phyloP scores from a whole-genome alignment of 1,139 yeast genomes.

The Barnettozyma hawaiiensis region DNA sequence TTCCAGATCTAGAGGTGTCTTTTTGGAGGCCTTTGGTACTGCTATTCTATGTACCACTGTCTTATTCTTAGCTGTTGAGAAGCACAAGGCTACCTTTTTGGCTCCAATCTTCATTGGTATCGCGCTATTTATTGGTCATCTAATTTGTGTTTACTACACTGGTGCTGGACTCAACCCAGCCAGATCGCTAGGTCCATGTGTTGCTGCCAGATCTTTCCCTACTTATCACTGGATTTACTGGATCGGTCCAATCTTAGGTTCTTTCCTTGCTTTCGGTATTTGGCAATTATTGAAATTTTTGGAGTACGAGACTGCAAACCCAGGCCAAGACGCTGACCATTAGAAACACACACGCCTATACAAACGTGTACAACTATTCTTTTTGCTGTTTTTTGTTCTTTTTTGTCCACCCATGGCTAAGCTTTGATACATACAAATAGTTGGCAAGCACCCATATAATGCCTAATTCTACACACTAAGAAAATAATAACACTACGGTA shows the following conservation, averaged over 20 bases:
- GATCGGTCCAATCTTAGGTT: constrained; percentile 79
- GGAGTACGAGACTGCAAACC: constrained; percentile 67
- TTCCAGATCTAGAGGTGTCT: constrained; percentile 70
- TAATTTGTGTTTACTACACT: constrained; percentile 76
- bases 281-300: constrained; percentile 64
- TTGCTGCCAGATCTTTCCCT: constrained; percentile 71
- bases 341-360: no score
- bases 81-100: constrained; percentile 66
- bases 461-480: neutral
- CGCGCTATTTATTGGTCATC: constrained; percentile 75
- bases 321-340: constrained; percentile 54
- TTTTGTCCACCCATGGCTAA: neutral
- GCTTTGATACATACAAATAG: no score
- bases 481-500: no score
- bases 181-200: constrained; percentile 79
- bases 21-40: constrained; percentile 81
- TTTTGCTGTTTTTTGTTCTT: neutral
- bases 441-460: neutral
- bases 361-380: no score
- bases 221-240: constrained; percentile 88
- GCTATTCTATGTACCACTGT: constrained; percentile 70
- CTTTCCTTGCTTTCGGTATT: constrained; percentile 58
- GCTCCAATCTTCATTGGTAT: constrained; percentile 86
- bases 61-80: constrained; percentile 79
- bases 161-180: constrained; percentile 95